phyloP scores from a whole-genome alignment of 176 grass and related monocot genomes.

The Olyra latifolia region DNA sequence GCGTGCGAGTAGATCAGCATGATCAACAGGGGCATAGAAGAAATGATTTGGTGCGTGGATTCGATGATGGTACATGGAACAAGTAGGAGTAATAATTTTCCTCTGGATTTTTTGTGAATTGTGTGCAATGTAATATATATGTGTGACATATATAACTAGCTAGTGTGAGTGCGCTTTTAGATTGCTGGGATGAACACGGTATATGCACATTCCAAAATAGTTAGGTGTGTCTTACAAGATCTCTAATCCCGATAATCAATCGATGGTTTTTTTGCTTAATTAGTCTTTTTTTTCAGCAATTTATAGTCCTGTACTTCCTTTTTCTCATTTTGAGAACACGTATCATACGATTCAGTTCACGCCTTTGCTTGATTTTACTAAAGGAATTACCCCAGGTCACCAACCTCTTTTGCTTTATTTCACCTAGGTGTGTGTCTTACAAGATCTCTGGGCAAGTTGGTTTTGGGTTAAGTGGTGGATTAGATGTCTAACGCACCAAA shows the following conservation, averaged over 20 bases:
- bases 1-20: background rate
- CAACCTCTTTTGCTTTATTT: too few species aligned
- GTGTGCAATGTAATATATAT: background rate
- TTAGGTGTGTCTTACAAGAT: background rate
- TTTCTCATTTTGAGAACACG: too few species aligned
- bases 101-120: background rate
- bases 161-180: background rate
- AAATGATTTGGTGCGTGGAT: conserved; percentile 25
- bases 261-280: background rate
- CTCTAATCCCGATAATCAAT: background rate
- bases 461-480: too few species aligned
- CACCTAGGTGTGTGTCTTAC: too few species aligned
- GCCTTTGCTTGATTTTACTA: too few species aligned
- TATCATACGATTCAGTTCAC: too few species aligned
- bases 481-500: too few species aligned
- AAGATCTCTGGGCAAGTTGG: too few species aligned
- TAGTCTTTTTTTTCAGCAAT: too few species aligned
- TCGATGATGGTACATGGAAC: background rate
- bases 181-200: conserved; percentile 10
- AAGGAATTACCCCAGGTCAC: too few species aligned
- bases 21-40: background rate
- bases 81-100: background rate
- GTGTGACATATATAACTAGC: background rate
- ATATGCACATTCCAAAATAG: too few species aligned
- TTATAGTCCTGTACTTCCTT: too few species aligned